Conservation (phyloP, 176 grass and related monocot species). For the Carex kokanica region DNA sequence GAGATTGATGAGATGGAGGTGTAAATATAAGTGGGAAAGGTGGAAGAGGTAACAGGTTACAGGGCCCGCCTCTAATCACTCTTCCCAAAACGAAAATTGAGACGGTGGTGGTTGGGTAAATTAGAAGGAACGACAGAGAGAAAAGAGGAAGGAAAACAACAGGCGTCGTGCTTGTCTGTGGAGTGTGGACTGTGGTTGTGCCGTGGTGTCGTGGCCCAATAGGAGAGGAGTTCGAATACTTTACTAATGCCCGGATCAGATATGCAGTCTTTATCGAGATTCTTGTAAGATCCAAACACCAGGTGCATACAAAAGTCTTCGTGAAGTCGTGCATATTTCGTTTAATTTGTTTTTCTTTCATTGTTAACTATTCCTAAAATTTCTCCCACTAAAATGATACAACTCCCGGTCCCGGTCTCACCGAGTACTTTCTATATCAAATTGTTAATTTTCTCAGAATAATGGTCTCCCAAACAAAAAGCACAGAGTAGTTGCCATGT, state of each 20-base stretch:
- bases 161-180: no score
- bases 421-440: background rate
- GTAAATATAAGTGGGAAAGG: background rate
- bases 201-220: background rate
- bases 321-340: no score
- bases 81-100: background rate
- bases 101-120: conserved; percentile 14
- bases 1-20: conserved; percentile 4
- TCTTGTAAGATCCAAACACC: no score
- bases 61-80: background rate
- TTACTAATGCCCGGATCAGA: background rate
- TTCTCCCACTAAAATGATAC: background rate
- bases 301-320: no score
- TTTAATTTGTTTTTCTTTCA: background rate
- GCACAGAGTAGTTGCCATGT: background rate
- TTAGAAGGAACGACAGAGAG: background rate
- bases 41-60: background rate
- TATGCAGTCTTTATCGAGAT: no score
- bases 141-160: background rate
- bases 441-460: no score
- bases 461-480: no score
- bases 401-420: background rate
- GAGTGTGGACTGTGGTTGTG: no score
- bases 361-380: background rate
- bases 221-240: background rate